Conservation (phyloP, 306 rosid species). For the Quercus suber region DNA sequence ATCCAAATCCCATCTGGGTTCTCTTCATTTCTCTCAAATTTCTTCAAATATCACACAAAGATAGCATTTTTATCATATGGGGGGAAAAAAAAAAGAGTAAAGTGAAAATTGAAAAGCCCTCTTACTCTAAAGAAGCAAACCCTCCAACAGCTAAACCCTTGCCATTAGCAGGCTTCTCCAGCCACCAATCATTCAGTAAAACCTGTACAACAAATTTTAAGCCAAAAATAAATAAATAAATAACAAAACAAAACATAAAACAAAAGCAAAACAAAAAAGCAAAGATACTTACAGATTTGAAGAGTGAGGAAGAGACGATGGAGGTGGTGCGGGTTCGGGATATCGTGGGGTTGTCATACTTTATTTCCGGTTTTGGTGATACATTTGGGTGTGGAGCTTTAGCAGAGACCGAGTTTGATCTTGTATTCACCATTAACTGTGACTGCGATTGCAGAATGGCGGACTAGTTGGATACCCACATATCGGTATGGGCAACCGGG, state of each 20-base stretch:
- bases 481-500: too few relatives aligned
- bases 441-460: not conserved
- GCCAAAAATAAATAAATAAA: not conserved
- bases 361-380: not conserved
- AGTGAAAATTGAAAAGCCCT: not conserved
- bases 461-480: too few relatives aligned
- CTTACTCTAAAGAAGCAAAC: constrained; percentile 28
- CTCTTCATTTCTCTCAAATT: not conserved
- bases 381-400: not conserved
- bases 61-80: not conserved
- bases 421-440: constrained; percentile 9
- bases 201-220: constrained; percentile 11
- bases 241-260: not conserved
- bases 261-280: not conserved
- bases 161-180: constrained; percentile 18
- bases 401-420: constrained; percentile 10
- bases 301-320: constrained; percentile 15
- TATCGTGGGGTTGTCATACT: not conserved
- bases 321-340: not conserved
- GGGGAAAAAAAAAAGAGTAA: not conserved
- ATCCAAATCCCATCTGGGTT: not conserved
- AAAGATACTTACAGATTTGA: constrained; percentile 19
- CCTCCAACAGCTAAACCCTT: constrained; percentile 44
- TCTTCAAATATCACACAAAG: not conserved
- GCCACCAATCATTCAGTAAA: constrained; percentile 47